Evolutionary conservation across 176 grass and related monocot genomes (phyloP), one percentile per base, ranked within the genome.

Genomic region (Ensete ventricosum): DNA sequence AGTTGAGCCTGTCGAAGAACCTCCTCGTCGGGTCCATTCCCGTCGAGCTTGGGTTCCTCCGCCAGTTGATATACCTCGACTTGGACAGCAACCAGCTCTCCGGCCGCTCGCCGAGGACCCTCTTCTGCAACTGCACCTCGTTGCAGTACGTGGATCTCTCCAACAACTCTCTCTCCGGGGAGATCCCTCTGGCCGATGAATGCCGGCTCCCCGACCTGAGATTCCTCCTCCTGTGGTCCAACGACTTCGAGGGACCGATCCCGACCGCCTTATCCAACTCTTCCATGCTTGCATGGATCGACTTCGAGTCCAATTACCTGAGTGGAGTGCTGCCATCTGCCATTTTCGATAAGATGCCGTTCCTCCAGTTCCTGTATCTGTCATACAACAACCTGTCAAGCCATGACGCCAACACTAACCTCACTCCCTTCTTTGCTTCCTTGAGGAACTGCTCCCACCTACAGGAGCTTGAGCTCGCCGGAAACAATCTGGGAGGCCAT

Each of bases 161-260:
- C 52, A 85, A 85, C 76, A 99, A 99, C 21, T 82, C 55, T 1
- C 86, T 99, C 10, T 27, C 62, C 26, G 90, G 95, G 53, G 74
- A 54, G 57, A 94, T 99, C 64, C 80, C 95, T 68, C 80, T 78
- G 26, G 16, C 71, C 7, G 73, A 72, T 2, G 77, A 85, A 22
- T 98, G 88, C 78, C 53, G 67, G 1, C 79, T 98, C 9, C 85
- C 95, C 0, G 58, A 91, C 52, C 81, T 99, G 59, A 76, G 64
- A 64, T 99, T 89, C 76, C 76, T 99, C 58, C 86, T 99, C 64
- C 49, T 99, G 9, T 99, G 90, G 95, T 87, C 84, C 1, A 94
- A 99, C 80, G 78, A 91, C 73, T 79, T 99, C 66, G 58, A 22
- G 64, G 88, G 95, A 19, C 76, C 73, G 1, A 87, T 99, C 25